phyloP scores from a whole-genome alignment of 345 rosid genomes.

The Litchi chinensis region DNA sequence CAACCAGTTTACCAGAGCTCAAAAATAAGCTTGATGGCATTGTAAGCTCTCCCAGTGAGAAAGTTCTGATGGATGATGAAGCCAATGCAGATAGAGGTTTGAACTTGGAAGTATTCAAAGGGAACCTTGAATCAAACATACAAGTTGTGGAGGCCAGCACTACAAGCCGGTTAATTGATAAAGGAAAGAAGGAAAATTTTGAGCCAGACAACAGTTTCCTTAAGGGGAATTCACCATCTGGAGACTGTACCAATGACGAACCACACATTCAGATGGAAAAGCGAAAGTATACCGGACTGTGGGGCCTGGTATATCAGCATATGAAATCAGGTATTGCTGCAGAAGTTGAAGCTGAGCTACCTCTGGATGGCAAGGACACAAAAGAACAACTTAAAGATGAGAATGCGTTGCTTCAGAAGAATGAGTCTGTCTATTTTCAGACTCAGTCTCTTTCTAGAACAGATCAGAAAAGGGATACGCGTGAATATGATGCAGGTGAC shows the following conservation, averaged over 20 bases:
- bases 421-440: slow-evolving; percentile 23
- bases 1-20: background rate
- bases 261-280: slow-evolving; percentile 39
- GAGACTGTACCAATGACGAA: slow-evolving; percentile 22
- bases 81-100: slow-evolving; percentile 20
- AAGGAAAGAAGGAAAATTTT: slow-evolving; percentile 25
- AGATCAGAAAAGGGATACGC: slow-evolving; percentile 20
- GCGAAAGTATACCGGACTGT: slow-evolving; percentile 54
- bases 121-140: slow-evolving; percentile 1
- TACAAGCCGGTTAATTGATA: slow-evolving; percentile 4
- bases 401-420: slow-evolving; percentile 3
- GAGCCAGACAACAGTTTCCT: slow-evolving; percentile 12
- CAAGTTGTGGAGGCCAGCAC: background rate
- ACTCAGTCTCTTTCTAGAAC: slow-evolving; percentile 11
- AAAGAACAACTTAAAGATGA: slow-evolving; percentile 27
- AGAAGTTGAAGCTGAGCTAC: slow-evolving; percentile 36
- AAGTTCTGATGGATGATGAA: slow-evolving; percentile 16
- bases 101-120: slow-evolving; percentile 20
- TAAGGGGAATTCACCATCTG: slow-evolving; percentile 10
- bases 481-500: slow-evolving; percentile 36
- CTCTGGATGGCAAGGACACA: slow-evolving; percentile 26
- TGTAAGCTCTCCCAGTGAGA: slow-evolving; percentile 16
- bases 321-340: slow-evolving; percentile 65
- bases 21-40: slow-evolving; percentile 15
- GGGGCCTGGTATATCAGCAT: slow-evolving; percentile 74